A percentile compares a stretch with the other conserved stretches of the same genome.
Evolutionary conservation across 2,329 filamentous ascomycete species (phyloP).

Genomic region (Hypoxylon sp.): DNA sequence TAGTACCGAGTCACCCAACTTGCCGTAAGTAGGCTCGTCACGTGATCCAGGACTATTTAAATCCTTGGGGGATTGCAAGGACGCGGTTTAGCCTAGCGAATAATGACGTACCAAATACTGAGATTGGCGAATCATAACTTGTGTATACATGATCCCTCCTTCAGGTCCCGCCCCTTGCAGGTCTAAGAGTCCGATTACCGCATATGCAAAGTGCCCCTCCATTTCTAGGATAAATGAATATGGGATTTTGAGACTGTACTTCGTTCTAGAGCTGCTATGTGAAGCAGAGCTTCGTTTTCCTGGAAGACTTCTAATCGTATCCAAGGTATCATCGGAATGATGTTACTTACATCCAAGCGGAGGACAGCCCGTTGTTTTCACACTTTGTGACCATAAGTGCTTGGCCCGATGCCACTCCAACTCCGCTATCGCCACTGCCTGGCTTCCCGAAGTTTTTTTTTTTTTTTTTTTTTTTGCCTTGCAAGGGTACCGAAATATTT

Average conservation of each 20-base stretch:
- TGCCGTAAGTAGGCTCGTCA: constrained; percentile 10
- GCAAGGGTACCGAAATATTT: too few species aligned
- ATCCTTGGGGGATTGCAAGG: constrained; percentile 17
- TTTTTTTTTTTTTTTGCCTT: too few species aligned
- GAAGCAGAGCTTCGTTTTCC: too few species aligned
- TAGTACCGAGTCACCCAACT: constrained; percentile 10
- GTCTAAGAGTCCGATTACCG: constrained; percentile 5
- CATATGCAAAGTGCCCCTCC: constrained; percentile 9
- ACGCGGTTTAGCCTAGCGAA: constrained; percentile 17
- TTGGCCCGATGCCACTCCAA: too few species aligned
- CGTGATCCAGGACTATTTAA: constrained; percentile 18
- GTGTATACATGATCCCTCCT: not conserved
- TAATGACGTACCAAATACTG: constrained; percentile 25
- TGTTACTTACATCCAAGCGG: too few species aligned
- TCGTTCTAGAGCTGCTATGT: not conserved
- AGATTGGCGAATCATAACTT: constrained; percentile 22
- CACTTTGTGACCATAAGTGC: too few species aligned
- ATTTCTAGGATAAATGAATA: constrained; percentile 18
- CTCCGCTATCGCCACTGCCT: too few species aligned
- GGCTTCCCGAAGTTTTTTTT: too few species aligned
- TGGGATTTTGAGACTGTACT: not conserved
- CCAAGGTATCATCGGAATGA: too few species aligned
- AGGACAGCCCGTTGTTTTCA: too few species aligned
- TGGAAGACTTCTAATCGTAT: too few species aligned
- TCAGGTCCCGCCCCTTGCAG: constrained; percentile 22